These are phyloP conservation scores for Glycine tomentella DNA, from an alignment of 306 rosid genomes.

Conservation along the genomic window DNA sequence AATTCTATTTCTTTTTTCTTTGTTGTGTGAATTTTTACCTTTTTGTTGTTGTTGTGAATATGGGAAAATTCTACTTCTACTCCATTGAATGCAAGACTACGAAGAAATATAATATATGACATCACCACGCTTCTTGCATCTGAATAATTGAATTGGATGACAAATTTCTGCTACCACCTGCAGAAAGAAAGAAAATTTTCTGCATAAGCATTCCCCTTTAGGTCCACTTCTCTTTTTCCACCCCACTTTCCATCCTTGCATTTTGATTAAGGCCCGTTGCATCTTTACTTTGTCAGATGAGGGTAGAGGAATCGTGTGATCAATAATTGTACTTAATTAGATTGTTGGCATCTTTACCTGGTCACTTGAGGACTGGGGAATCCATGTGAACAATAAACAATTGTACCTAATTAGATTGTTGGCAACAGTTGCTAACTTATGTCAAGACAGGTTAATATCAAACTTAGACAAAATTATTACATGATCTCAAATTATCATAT, in stretches of 20 bases:
- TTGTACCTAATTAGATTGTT: neutral
- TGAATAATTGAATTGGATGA: neutral
- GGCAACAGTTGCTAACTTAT: neutral
- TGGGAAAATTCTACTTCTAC: neutral
- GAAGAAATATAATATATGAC: neutral
- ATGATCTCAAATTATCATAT: neutral
- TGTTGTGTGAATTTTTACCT: neutral
- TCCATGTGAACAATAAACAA: neutral
- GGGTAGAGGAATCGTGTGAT: neutral
- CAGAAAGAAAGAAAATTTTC: neutral
- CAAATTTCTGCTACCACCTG: neutral
- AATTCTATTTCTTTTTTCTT: neutral
- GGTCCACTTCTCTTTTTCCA: neutral
- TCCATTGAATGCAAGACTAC: neutral
- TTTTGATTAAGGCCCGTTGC: neutral
- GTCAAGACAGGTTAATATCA: neutral
- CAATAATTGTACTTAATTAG: neutral
- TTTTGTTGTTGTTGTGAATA: neutral
- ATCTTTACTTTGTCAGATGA: neutral
- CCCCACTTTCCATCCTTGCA: neutral
- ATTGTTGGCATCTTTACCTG: neutral
- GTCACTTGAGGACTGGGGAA: neutral
- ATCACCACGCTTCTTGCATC: neutral
- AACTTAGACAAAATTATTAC: neutral
- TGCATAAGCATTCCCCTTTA: neutral